Conservation (phyloP, 1,284 basidiomycete genomes). For the Cryptococcus hybrid region DNA sequence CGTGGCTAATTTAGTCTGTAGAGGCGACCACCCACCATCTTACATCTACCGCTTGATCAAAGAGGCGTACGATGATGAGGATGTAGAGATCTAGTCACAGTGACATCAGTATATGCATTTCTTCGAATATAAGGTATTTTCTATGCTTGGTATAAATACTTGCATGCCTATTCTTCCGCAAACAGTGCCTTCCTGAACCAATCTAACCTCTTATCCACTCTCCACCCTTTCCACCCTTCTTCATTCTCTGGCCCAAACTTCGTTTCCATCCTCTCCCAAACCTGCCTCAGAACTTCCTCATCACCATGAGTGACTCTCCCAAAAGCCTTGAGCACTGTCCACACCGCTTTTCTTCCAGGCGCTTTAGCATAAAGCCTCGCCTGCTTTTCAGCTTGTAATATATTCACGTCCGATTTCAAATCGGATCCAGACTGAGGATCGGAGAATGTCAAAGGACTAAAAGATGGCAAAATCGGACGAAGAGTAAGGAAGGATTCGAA, state of each 20-base stretch:
- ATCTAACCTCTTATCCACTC: slow-evolving; percentile 23
- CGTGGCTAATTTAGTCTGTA: slow-evolving; percentile 41
- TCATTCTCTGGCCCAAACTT: slow-evolving; percentile 39
- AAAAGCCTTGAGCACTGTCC: slow-evolving; percentile 39
- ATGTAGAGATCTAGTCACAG: slow-evolving; percentile 59
- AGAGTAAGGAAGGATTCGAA: slow-evolving; percentile 31
- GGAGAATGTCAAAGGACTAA: background rate
- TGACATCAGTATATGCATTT: background rate
- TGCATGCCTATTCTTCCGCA: too few species aligned
- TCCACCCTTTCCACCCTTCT: slow-evolving; percentile 37
- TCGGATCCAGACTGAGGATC: background rate
- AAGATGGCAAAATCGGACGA: slow-evolving; percentile 1
- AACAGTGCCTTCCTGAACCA: slow-evolving; percentile 16
- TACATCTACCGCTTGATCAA: slow-evolving; percentile 87
- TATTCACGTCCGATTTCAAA: background rate
- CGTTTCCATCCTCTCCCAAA: slow-evolving; percentile 30
- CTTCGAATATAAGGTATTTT: background rate
- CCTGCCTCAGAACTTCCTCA: slow-evolving; percentile 22
- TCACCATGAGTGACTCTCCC: slow-evolving; percentile 36
- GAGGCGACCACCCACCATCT: slow-evolving; percentile 87
- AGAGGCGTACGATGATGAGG: slow-evolving; percentile 89
- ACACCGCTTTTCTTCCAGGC: slow-evolving; percentile 31
- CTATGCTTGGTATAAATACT: too few species aligned
- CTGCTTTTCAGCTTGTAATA: background rate
- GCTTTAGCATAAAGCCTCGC: slow-evolving; percentile 9